Percentiles rank a stretch among this genome's conserved stretches.
phyloP scores from a whole-genome alignment of 495 filamentous ascomycete species.

The Penicillium arizonense region DNA sequence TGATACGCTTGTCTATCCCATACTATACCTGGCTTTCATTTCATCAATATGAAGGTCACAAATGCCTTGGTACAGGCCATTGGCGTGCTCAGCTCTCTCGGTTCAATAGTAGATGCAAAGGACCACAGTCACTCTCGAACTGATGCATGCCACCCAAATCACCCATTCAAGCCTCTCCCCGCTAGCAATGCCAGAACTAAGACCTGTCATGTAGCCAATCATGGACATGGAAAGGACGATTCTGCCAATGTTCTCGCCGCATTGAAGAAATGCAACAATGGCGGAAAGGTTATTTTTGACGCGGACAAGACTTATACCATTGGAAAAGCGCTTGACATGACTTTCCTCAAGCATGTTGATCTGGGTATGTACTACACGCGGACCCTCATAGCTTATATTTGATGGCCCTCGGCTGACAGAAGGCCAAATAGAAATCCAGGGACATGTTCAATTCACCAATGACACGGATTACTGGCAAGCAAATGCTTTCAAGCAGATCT shows the following conservation, averaged over 20 bases:
- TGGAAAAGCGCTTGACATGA: slow-evolving; percentile 64
- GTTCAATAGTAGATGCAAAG: slow-evolving; percentile 18
- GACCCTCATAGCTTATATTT: neutral
- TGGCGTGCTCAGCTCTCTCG: slow-evolving; percentile 22
- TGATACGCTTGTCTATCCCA: neutral
- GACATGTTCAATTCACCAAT: slow-evolving; percentile 57
- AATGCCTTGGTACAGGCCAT: slow-evolving; percentile 25
- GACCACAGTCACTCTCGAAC: slow-evolving; percentile 19
- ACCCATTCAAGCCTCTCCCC: slow-evolving; percentile 37
- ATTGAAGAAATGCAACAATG: slow-evolving; percentile 62
- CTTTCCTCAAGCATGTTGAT: slow-evolving; percentile 62
- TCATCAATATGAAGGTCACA: slow-evolving; percentile 29
- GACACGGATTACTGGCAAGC: slow-evolving; percentile 68
- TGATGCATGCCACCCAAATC: slow-evolving; percentile 29
- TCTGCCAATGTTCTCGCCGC: slow-evolving; percentile 56
- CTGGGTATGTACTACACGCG: slow-evolving; percentile 33
- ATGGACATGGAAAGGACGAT: slow-evolving; percentile 55
- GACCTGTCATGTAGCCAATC: slow-evolving; percentile 33
- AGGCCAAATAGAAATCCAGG: slow-evolving; percentile 45
- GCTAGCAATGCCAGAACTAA: slow-evolving; percentile 24
- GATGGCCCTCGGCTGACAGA: slow-evolving; percentile 4
- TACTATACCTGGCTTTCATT: neutral
- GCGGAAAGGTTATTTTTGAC: slow-evolving; percentile 63
- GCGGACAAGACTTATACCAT: slow-evolving; percentile 55
- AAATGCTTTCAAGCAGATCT: slow-evolving; percentile 56